Evolutionary conservation across 495 filamentous ascomycete genomes (phyloP), one percentile per base, ranked within the genome.

Genomic region (Aspergillus asperescens): DNA sequence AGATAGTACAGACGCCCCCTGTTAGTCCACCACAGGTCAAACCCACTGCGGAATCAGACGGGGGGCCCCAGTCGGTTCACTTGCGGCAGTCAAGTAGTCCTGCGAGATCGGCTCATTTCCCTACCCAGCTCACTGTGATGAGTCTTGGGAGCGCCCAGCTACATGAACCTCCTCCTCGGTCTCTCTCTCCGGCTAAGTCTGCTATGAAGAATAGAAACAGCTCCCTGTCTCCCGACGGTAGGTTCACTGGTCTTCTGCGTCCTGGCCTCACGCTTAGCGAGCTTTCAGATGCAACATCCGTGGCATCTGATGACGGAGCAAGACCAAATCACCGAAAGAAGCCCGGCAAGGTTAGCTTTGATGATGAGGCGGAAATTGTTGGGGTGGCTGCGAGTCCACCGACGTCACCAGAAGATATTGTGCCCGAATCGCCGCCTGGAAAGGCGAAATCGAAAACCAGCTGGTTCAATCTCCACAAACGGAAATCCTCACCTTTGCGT

Each of bases 101-200:
- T 4, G 72, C 77, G 12, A 78, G 90, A 42, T 85, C 84, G 27
- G 80, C 89, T 13, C 87, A 84, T 51, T 96, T 96, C 56, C 83
- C 85, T 1, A 63, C 77, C 48, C 71, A 81, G 57, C 65, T 79
- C 67, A 63, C 76, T 48, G 55, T 85, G 67, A 66, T 83, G 23
- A 66, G 67, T 5, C 46, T 58, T 28, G 22, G 67, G 1, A 72
- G 68, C 31, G 75, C 70, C n/a, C 63, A 72, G 16, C 69, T 79
- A 52, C 89, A 96, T 63, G 75, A 85, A 42, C 90, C 90, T 20
- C 88, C 87, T 13, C 81, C 85, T 16, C 78, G 90, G 42, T 90
- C 90, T 0, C 71, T 88, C 1, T 95, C 90, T 0, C 90, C 90
- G 20, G 83, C 80, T 4, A 96, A 96, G 62, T 92, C 90, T 12